Evolutionary conservation across 495 filamentous ascomycete species (phyloP).

Genomic region (Tuber brumale): DNA sequence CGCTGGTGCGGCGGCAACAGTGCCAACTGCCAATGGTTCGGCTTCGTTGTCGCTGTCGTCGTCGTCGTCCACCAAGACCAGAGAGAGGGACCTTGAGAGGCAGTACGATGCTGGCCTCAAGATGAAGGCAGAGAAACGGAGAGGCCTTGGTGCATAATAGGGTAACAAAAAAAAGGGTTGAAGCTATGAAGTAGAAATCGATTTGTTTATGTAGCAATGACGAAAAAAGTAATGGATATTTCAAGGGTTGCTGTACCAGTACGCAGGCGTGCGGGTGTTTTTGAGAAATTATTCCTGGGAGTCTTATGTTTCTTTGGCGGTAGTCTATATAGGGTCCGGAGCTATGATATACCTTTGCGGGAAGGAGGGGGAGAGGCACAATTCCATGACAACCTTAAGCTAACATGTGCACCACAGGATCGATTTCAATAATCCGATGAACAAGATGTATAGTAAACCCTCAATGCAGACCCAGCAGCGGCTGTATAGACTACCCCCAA

Average conservation of each 20-base stretch:
- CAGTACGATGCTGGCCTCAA: conserved; percentile 55
- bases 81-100: conserved; percentile 53
- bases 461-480: conserved; percentile 6
- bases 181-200: not conserved
- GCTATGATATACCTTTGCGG: not conserved
- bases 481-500: conserved; percentile 4
- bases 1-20: conserved; percentile 26
- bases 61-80: conserved; percentile 42
- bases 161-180: not conserved
- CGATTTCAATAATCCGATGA: not conserved
- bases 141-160: conserved; percentile 48
- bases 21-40: conserved; percentile 22
- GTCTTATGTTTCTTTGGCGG: not conserved
- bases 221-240: conserved; percentile 17
- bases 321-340: not conserved
- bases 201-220: conserved; percentile 1
- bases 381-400: not conserved
- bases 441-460: conserved; percentile 6
- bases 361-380: not conserved
- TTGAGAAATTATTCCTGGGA: not conserved
- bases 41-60: conserved; percentile 17
- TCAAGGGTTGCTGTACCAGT: conserved; percentile 7
- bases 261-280: not conserved
- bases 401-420: not conserved
- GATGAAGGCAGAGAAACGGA: conserved; percentile 52